Conservation (phyloP, 2,329 filamentous ascomycete species). For the Tolypocladium album region DNA sequence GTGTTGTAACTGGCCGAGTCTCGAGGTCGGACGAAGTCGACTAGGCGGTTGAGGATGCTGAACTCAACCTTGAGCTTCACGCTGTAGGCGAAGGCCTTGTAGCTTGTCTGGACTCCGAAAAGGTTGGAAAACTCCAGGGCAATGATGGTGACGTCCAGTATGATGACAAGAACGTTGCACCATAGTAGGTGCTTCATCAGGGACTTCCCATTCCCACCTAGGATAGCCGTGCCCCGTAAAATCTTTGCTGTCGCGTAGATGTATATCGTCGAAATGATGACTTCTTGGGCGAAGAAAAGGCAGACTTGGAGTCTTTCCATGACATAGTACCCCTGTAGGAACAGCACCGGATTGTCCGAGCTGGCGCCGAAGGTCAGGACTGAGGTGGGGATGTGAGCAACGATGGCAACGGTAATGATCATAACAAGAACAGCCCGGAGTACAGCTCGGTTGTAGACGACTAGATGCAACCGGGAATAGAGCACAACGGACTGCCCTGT, state of each 20-base stretch:
- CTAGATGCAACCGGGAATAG: not conserved
- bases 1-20: not conserved
- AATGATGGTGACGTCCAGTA: not conserved
- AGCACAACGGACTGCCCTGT: not conserved
- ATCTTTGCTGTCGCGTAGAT: not conserved
- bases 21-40: constrained; percentile 11
- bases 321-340: not conserved
- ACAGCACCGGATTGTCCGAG: not conserved
- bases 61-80: constrained; percentile 27
- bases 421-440: constrained; percentile 12
- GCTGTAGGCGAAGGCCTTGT: constrained; percentile 19
- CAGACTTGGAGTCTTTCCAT: not conserved
- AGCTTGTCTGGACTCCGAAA: constrained; percentile 12
- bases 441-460: not conserved
- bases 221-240: not conserved
- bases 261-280: not conserved
- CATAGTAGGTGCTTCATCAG: not conserved
- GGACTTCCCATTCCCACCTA: not conserved
- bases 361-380: not conserved
- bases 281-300: not conserved
- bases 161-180: not conserved
- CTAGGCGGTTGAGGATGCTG: constrained; percentile 22
- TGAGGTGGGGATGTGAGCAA: not conserved
- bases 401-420: not conserved
- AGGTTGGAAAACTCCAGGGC: constrained; percentile 23